Percentiles rank a stretch among this genome's conserved stretches.
These are phyloP conservation scores for Rhodotorula sp. DNA, from an alignment of 1,284 basidiomycete genomes.

Conservation along the genomic window DNA sequence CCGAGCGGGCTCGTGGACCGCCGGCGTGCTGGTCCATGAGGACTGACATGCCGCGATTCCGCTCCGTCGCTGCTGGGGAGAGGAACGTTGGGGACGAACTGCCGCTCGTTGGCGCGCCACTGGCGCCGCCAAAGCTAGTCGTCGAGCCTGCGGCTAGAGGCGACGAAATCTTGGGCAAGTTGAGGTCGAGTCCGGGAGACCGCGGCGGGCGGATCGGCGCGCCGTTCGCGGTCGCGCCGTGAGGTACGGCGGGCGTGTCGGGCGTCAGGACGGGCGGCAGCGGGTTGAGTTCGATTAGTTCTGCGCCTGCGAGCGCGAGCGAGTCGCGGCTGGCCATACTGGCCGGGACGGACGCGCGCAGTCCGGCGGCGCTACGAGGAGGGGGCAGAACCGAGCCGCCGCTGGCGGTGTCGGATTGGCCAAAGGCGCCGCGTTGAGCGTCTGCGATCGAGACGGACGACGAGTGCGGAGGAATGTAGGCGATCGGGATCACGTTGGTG, in stretches of 20 bases:
- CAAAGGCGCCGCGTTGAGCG: constrained; percentile 26
- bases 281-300: constrained; percentile 36
- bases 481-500: constrained; percentile 47
- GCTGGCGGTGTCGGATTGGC: constrained; percentile 5
- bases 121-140: constrained; percentile 12
- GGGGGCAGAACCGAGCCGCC: not conserved
- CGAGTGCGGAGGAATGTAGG: constrained; percentile 46
- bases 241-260: constrained; percentile 39
- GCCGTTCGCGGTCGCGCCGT: constrained; percentile 37
- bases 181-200: constrained; percentile 44
- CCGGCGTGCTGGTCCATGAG: constrained; percentile 15
- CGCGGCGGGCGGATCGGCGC: constrained; percentile 45
- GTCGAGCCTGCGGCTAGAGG: constrained; percentile 18
- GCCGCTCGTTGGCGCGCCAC: not conserved
- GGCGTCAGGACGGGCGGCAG: constrained; percentile 32
- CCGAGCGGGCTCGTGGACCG: constrained; percentile 17
- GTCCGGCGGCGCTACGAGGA: not conserved
- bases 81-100: constrained; percentile 7
- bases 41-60: constrained; percentile 24
- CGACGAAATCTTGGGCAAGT: constrained; percentile 38
- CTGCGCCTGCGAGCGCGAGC: constrained; percentile 32
- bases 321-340: constrained; percentile 39
- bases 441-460: constrained; percentile 42
- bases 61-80: not conserved
- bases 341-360: constrained; percentile 27